Percentiles rank a stretch among this genome's conserved stretches.
phyloP scores from a whole-genome alignment of 441 rosid species.

The Erodium moschatum region DNA sequence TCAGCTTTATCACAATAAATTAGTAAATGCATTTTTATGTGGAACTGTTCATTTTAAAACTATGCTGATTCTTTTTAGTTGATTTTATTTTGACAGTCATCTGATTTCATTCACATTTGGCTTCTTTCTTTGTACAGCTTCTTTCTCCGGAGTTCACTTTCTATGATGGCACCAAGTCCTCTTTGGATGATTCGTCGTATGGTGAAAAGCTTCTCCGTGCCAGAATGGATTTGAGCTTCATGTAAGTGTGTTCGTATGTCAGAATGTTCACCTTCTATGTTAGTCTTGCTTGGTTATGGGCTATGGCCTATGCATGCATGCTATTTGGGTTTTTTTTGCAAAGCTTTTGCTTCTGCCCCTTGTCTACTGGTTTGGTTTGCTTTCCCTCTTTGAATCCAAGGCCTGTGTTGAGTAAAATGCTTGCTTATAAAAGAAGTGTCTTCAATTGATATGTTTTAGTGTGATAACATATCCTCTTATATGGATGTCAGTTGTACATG shows the following conservation, averaged over 20 bases:
- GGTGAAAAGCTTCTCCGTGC: constrained; percentile 96
- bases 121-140: constrained; percentile 40
- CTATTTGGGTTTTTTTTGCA: background rate
- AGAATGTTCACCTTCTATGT: too few species aligned
- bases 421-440: too few species aligned
- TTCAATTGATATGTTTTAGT: too few species aligned
- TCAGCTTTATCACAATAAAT: constrained; percentile 1
- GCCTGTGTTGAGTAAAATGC: background rate
- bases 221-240: constrained; percentile 91
- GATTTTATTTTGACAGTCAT: background rate
- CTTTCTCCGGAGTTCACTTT: constrained; percentile 95
- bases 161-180: constrained; percentile 90
- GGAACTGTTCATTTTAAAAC: background rate
- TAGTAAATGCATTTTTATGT: background rate
- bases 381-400: background rate
- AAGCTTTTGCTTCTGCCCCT: background rate
- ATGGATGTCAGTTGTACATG: too few species aligned
- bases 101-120: constrained; percentile 17
- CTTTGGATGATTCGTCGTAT: constrained; percentile 65
- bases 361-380: background rate
- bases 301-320: constrained; percentile 3
- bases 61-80: background rate
- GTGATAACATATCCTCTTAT: too few species aligned
- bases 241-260: constrained; percentile 42
- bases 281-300: background rate